Percentiles rank a stretch among this genome's conserved stretches.
Evolutionary conservation across 352 stramenopile species (phyloP).

Genomic region (Phytophthora melonis): DNA sequence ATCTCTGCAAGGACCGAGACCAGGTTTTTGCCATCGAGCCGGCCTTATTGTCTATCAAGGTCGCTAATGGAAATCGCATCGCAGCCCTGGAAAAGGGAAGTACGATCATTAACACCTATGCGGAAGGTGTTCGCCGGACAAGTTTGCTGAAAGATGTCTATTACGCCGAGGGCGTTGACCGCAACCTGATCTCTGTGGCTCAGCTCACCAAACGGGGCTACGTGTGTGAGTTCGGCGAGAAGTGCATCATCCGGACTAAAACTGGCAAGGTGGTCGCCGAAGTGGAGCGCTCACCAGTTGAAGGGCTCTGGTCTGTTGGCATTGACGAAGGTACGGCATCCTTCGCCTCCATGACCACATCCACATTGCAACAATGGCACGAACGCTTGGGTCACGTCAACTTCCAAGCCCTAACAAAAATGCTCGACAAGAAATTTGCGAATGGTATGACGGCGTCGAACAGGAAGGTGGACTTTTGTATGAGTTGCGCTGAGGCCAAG

Average conservation of each 20-base stretch:
- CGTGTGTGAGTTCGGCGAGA: not conserved
- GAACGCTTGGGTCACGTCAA: constrained; percentile 12
- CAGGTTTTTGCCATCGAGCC: not conserved
- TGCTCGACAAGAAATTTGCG: constrained; percentile 11
- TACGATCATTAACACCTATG: not conserved
- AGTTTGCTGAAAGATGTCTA: not conserved
- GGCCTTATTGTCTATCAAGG: not conserved
- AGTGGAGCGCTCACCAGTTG: not conserved
- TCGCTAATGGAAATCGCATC: not conserved
- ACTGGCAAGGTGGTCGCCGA: not conserved
- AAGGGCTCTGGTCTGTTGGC: not conserved
- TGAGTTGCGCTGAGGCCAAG: constrained; percentile 17
- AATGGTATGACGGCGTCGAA: not conserved
- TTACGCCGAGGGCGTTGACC: not conserved
- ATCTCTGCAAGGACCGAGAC: not conserved
- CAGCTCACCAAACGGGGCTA: not conserved
- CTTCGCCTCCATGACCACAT: not conserved
- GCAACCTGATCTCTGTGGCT: not conserved
- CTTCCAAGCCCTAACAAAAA: constrained; percentile 13
- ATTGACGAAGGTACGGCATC: not conserved
- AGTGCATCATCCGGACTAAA: not conserved
- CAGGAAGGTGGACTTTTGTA: constrained; percentile 16
- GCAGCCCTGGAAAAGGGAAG: not conserved
- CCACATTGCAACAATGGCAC: constrained; percentile 9
- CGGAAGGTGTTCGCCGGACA: not conserved